Evolutionary conservation across 2,329 filamentous ascomycete species (phyloP).

Genomic region (Verticillium longisporum): DNA sequence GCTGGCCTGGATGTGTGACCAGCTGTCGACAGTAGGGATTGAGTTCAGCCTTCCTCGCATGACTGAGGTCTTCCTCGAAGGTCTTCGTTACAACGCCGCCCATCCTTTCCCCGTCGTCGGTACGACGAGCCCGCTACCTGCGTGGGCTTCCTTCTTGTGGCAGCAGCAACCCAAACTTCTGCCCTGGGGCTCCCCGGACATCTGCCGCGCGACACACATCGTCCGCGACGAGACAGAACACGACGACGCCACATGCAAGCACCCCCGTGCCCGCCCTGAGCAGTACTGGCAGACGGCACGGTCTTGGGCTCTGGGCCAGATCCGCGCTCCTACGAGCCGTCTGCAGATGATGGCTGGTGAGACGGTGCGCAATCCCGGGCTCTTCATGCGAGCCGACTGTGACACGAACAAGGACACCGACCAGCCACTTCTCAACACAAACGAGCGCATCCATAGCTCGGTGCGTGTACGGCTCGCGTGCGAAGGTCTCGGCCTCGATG

Average conservation of each 20-base stretch:
- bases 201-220: neutral
- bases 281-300: slow-evolving; percentile 7
- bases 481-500: slow-evolving; percentile 19
- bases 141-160: neutral
- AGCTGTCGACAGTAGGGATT: slow-evolving; percentile 14
- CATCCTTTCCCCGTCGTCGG: slow-evolving; percentile 19
- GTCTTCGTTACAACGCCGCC: slow-evolving; percentile 21
- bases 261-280: slow-evolving; percentile 19
- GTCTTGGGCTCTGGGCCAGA: slow-evolving; percentile 13
- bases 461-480: slow-evolving; percentile 24
- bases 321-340: slow-evolving; percentile 8
- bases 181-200: neutral
- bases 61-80: slow-evolving; percentile 10
- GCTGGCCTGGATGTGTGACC: slow-evolving; percentile 18
- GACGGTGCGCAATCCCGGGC: slow-evolving; percentile 24
- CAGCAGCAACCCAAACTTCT: neutral
- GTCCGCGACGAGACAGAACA: neutral
- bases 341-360: slow-evolving; percentile 19
- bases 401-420: slow-evolving; percentile 26
- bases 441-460: slow-evolving; percentile 22
- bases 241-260: slow-evolving; percentile 8
- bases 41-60: slow-evolving; percentile 15
- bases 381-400: slow-evolving; percentile 27
- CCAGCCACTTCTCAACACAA: slow-evolving; percentile 25
- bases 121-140: slow-evolving; percentile 13